These are phyloP conservation scores for Exophiala spinifera DNA, from an alignment of 2,329 filamentous ascomycete genomes.

Conservation along the genomic window DNA sequence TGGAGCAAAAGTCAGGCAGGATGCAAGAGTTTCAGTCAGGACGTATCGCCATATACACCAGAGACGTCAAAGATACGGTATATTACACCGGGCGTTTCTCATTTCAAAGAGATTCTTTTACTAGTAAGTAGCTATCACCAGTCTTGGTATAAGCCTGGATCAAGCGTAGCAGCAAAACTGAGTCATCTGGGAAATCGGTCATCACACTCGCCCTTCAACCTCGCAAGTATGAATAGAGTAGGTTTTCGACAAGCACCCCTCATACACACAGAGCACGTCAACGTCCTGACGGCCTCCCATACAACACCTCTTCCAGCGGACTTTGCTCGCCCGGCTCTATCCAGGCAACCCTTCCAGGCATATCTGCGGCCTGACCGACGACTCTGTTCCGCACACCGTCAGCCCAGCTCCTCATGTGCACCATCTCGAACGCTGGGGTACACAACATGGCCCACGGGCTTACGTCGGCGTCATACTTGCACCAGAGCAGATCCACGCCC, in stretches of 20 bases:
- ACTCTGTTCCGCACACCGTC: constrained; percentile 10
- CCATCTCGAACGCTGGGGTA: constrained; percentile 12
- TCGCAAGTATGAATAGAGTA: no score
- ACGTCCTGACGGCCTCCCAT: constrained; percentile 1
- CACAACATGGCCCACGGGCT: constrained; percentile 6
- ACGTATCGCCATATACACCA: no score
- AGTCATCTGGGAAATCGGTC: no score
- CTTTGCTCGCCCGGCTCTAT: constrained; percentile 3
- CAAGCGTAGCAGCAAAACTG: no score
- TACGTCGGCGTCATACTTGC: constrained; percentile 1
- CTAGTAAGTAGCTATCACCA: no score
- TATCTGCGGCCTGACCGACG: constrained; percentile 8
- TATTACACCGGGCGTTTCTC: no score
- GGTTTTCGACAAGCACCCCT: background rate
- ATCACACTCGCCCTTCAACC: no score
- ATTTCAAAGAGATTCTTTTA: no score
- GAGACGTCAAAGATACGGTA: no score
- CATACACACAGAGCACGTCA: background rate
- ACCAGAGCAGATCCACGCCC: constrained; percentile 12
- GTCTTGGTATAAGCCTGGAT: no score
- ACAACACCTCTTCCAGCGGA: constrained; percentile 11
- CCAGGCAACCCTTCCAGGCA: constrained; percentile 1
- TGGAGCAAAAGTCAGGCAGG: no score
- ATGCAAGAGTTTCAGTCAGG: no score
- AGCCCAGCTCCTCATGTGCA: constrained; percentile 6